These are phyloP conservation scores for Ascochyta viciae-villosae DNA, from an alignment of 2,329 filamentous ascomycete genomes.

Conservation along the genomic window DNA sequence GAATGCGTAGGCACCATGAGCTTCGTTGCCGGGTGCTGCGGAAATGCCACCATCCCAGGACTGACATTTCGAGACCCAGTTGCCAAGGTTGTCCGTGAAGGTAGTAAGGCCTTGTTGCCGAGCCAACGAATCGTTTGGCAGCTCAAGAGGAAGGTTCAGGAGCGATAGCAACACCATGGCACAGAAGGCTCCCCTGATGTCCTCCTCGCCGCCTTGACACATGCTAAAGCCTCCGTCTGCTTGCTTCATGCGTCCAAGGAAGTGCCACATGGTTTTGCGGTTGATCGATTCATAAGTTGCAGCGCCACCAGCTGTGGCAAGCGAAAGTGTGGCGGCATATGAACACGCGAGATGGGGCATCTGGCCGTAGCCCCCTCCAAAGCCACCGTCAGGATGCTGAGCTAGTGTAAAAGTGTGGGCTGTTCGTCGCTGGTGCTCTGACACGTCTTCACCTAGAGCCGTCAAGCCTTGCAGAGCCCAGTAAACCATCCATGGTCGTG, in stretches of 20 bases:
- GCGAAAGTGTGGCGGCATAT: slow-evolving; percentile 81
- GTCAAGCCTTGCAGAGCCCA: slow-evolving; percentile 83
- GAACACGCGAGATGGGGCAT: slow-evolving; percentile 86
- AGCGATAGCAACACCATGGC: slow-evolving; percentile 84
- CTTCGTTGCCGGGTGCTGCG: slow-evolving; percentile 83
- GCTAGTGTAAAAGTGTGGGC: slow-evolving; percentile 78
- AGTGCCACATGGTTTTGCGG: slow-evolving; percentile 86
- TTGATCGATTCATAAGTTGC: slow-evolving; percentile 79
- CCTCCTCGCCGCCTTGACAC: slow-evolving; percentile 85
- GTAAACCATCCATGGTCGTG: slow-evolving; percentile 92
- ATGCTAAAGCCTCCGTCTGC: slow-evolving; percentile 89
- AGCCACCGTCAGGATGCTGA: slow-evolving; percentile 85
- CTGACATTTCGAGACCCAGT: slow-evolving; percentile 88
- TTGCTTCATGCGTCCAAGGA: slow-evolving; percentile 87
- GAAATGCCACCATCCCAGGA: slow-evolving; percentile 95
- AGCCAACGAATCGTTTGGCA: slow-evolving; percentile 76
- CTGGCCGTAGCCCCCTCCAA: slow-evolving; percentile 93
- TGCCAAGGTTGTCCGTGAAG: slow-evolving; percentile 75
- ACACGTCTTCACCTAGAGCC: slow-evolving; percentile 77
- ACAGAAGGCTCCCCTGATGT: slow-evolving; percentile 93
- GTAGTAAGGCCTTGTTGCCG: slow-evolving; percentile 66
- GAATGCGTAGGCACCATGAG: slow-evolving; percentile 96
- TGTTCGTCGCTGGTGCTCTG: slow-evolving; percentile 69
- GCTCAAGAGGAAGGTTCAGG: slow-evolving; percentile 79
- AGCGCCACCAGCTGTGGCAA: slow-evolving; percentile 79